Evolutionary conservation across 495 filamentous ascomycete genomes (phyloP).

Genomic region (Ramalina peruviana): DNA sequence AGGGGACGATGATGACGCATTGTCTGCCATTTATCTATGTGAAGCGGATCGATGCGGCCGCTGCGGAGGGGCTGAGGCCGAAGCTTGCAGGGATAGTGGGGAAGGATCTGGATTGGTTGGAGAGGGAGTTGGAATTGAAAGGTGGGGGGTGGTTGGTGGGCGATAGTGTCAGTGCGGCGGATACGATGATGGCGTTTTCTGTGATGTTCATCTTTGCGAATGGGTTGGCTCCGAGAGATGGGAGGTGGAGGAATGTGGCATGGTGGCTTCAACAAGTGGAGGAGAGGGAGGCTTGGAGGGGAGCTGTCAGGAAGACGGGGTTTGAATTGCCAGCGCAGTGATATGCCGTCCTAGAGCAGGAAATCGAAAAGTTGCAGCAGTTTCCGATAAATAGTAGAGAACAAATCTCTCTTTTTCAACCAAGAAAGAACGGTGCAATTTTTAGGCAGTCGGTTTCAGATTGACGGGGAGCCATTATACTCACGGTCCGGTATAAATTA

Average conservation of each 20-base stretch:
- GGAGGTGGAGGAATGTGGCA: slow-evolving; percentile 26
- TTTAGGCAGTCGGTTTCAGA: too few species aligned
- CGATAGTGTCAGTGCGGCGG: slow-evolving; percentile 21
- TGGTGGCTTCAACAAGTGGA: slow-evolving; percentile 35
- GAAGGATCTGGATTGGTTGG: slow-evolving; percentile 25
- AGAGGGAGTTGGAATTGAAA: slow-evolving; percentile 17
- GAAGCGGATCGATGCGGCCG: slow-evolving; percentile 15
- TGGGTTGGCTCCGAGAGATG: slow-evolving; percentile 9
- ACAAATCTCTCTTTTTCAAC: too few species aligned
- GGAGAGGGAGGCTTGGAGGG: slow-evolving; percentile 16
- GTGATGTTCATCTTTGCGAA: slow-evolving; percentile 22
- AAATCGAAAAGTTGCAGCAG: too few species aligned
- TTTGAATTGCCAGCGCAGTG: background rate
- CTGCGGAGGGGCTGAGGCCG: slow-evolving; percentile 14
- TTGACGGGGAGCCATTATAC: too few species aligned
- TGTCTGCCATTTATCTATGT: slow-evolving; percentile 22
- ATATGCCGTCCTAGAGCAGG: too few species aligned
- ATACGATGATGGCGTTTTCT: slow-evolving; percentile 25
- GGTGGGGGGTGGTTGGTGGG: slow-evolving; percentile 21
- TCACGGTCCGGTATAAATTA: too few species aligned
- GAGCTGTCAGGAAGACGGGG: slow-evolving; percentile 11
- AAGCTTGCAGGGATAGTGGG: slow-evolving; percentile 18
- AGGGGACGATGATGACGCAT: slow-evolving; percentile 26
- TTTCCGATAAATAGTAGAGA: too few species aligned
- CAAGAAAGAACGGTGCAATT: too few species aligned